phyloP scores from a whole-genome alignment of 2,329 filamentous ascomycete genomes.

The Penicillium sclerotigenum region DNA sequence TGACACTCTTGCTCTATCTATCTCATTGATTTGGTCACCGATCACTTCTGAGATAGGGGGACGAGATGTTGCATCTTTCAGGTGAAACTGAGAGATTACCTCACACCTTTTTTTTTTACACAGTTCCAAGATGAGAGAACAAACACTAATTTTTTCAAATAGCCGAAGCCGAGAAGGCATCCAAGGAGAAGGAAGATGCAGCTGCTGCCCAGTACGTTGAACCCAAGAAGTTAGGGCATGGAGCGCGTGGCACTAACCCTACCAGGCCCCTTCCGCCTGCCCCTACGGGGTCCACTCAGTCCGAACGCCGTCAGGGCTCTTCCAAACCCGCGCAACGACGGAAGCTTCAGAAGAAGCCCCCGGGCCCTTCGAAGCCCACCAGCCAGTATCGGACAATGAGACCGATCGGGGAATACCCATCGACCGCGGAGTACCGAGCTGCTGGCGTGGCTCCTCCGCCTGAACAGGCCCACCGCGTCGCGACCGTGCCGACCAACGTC shows the following conservation, averaged over 20 bases:
- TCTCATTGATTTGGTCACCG: background rate
- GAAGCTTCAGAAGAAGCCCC: constrained; percentile 17
- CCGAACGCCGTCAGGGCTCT: constrained; percentile 11
- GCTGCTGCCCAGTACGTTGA: constrained; percentile 4
- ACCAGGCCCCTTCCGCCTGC: constrained; percentile 21
- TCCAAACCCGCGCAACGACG: constrained; percentile 16
- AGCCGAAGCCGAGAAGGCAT: background rate
- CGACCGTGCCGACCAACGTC: constrained; percentile 2
- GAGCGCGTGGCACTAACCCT: constrained; percentile 22
- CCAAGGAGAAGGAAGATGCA: background rate
- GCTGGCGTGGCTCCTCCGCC: constrained; percentile 18
- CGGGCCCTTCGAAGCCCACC: constrained; percentile 12
- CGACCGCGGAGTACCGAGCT: constrained; percentile 20
- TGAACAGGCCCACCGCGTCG: constrained; percentile 21
- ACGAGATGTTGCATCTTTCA: background rate
- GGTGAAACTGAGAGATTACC: background rate
- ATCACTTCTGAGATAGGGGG: background rate
- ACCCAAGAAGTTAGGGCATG: constrained; percentile 18
- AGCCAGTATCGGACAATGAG: constrained; percentile 14
- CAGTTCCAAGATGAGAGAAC: background rate
- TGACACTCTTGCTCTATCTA: background rate
- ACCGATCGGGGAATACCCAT: constrained; percentile 25
- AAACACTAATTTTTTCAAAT: background rate
- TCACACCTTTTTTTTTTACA: background rate
- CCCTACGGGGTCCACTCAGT: constrained; percentile 20